Percentiles rank a stretch among this genome's conserved stretches.
These are phyloP conservation scores for Sabuloglossum arenarium DNA, from an alignment of 495 filamentous ascomycete species.

Conservation along the genomic window DNA sequence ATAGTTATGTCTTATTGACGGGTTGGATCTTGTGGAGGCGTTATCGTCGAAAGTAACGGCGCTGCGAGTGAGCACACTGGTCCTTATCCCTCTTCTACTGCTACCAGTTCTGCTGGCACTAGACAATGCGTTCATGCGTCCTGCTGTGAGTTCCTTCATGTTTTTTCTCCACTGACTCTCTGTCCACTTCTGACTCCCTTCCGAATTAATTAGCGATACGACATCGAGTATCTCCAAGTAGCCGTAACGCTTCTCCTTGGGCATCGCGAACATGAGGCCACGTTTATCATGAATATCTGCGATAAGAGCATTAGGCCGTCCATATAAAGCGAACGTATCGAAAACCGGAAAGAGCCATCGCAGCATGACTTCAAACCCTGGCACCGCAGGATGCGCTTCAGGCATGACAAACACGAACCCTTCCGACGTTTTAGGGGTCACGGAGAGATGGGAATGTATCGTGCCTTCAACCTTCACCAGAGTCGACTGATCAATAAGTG, in stretches of 20 bases:
- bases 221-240: constrained; percentile 84
- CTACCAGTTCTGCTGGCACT: constrained; percentile 33
- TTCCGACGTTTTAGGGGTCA: constrained; percentile 50
- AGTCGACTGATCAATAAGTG: constrained; percentile 83
- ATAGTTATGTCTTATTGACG: constrained; percentile 24
- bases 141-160: constrained; percentile 77
- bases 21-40: constrained; percentile 32
- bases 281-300: constrained; percentile 69
- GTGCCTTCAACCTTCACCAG: constrained; percentile 89
- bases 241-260: constrained; percentile 66
- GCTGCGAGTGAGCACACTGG: constrained; percentile 32
- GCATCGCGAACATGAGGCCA: constrained; percentile 97
- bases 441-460: constrained; percentile 39
- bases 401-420: constrained; percentile 98
- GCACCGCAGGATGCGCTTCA: constrained; percentile 72
- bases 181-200: constrained; percentile 58
- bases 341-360: constrained; percentile 85
- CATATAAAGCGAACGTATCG: constrained; percentile 84
- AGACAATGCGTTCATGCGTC: constrained; percentile 37
- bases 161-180: constrained; percentile 81
- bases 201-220: constrained; percentile 48
- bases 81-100: constrained; percentile 32
- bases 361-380: constrained; percentile 93
- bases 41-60: constrained; percentile 45
- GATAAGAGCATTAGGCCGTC: constrained; percentile 67